Conservation (phyloP, 352 stramenopile species). For the Phytophthora sp. region DNA sequence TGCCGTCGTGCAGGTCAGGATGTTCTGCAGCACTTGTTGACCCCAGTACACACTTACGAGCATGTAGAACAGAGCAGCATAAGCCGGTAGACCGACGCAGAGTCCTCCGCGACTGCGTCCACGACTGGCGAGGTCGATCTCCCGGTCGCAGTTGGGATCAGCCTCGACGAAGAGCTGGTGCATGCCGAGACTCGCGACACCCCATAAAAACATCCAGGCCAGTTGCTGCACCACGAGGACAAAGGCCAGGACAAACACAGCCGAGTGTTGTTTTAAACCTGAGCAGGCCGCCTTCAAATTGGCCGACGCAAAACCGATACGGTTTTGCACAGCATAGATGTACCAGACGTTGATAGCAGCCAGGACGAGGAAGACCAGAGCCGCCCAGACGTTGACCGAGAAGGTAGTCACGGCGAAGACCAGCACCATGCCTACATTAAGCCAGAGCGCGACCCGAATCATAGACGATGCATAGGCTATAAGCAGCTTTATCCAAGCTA, state of each 20-base stretch:
- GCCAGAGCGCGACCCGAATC: constrained; percentile 83
- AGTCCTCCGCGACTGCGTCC: constrained; percentile 46
- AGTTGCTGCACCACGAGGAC: constrained; percentile 75
- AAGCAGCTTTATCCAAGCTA: constrained; percentile 80
- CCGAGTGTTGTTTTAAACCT: constrained; percentile 57
- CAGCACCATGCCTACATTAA: constrained; percentile 79
- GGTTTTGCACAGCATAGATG: constrained; percentile 80
- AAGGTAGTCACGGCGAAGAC: constrained; percentile 70
- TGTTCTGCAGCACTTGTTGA: constrained; percentile 86
- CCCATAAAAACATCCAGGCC: constrained; percentile 78
- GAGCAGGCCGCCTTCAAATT: constrained; percentile 80
- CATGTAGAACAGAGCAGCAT: constrained; percentile 79
- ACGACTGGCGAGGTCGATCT: constrained; percentile 42
- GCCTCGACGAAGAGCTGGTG: constrained; percentile 75
- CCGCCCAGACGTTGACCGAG: constrained; percentile 64
- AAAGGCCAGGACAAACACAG: constrained; percentile 73
- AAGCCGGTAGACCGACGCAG: constrained; percentile 66
- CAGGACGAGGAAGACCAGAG: constrained; percentile 60
- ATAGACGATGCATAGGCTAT: constrained; percentile 78
- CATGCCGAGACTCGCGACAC: constrained; percentile 65
- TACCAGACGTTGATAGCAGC: constrained; percentile 86
- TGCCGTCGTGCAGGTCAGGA: constrained; percentile 81
- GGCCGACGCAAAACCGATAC: constrained; percentile 83
- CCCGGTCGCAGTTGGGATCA: constrained; percentile 66
- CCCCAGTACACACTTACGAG: constrained; percentile 87